phyloP scores from a whole-genome alignment of 768 basidiomycete genomes.

The Cyclocybe aegerita region DNA sequence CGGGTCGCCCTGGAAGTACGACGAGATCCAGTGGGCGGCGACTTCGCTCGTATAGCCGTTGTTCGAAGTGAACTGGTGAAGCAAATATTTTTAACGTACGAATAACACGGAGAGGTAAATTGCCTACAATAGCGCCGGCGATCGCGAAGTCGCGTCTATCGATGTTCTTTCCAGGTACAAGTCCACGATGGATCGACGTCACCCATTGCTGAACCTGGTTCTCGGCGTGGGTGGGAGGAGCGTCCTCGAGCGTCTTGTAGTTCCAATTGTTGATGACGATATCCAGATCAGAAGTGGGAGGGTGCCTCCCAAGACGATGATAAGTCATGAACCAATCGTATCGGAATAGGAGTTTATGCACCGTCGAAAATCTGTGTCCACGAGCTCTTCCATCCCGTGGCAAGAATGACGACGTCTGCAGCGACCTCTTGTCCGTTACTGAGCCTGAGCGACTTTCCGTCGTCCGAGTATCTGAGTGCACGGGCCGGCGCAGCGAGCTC shows the following conservation, averaged over 20 bases:
- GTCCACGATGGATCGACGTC: constrained; percentile 56
- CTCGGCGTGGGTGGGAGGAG: constrained; percentile 33
- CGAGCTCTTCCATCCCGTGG: constrained; percentile 61
- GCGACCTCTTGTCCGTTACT: constrained; percentile 39
- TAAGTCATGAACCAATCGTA: background rate
- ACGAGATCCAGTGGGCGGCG: constrained; percentile 62
- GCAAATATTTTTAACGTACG: background rate
- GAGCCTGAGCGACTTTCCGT: constrained; percentile 39
- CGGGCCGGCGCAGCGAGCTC: constrained; percentile 43
- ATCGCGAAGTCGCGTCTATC: constrained; percentile 57
- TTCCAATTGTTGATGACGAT: constrained; percentile 28
- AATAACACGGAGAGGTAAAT: background rate
- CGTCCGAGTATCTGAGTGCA: constrained; percentile 34
- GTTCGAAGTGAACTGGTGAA: constrained; percentile 55
- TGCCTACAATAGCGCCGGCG: constrained; percentile 57
- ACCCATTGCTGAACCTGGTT: constrained; percentile 31
- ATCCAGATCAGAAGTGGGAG: constrained; percentile 17
- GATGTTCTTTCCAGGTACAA: constrained; percentile 63
- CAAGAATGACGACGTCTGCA: constrained; percentile 51
- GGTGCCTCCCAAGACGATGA: constrained; percentile 25
- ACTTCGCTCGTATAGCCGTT: constrained; percentile 56
- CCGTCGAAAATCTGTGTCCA: constrained; percentile 42
- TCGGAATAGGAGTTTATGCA: constrained; percentile 1
- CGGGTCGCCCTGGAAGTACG: constrained; percentile 55
- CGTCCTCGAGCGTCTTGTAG: constrained; percentile 37